Conservation (phyloP, 2,329 filamentous ascomycete genomes). For the Sclerotinia sclerotiorum region DNA sequence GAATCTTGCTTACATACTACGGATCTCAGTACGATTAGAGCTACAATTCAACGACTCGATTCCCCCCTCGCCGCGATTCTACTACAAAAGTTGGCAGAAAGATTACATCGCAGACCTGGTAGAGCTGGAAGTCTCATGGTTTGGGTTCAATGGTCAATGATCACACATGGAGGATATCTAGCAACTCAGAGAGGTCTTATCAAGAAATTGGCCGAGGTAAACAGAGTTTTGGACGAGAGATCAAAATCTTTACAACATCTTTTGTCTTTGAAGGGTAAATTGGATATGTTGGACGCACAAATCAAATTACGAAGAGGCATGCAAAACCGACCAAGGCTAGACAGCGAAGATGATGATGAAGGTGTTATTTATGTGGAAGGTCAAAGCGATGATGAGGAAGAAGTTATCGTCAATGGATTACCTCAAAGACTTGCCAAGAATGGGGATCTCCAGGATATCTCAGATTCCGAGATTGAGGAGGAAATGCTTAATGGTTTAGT, state of each 20-base stretch:
- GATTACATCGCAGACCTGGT: constrained; percentile 82
- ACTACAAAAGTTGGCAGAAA: constrained; percentile 79
- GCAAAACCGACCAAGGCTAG: constrained; percentile 49
- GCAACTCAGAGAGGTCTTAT: constrained; percentile 83
- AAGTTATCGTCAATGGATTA: constrained; percentile 44
- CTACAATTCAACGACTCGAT: constrained; percentile 87
- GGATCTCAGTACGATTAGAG: constrained; percentile 74
- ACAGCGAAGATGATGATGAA: constrained; percentile 48
- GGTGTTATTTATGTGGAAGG: constrained; percentile 86
- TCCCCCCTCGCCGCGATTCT: constrained; percentile 77
- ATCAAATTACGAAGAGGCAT: constrained; percentile 75
- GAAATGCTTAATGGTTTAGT: constrained; percentile 47
- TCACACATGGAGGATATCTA: constrained; percentile 88
- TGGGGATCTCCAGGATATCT: constrained; percentile 32
- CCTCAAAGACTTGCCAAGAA: constrained; percentile 29
- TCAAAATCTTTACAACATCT: constrained; percentile 79
- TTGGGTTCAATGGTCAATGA: constrained; percentile 94
- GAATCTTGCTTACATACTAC: constrained; percentile 87
- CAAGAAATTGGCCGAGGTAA: constrained; percentile 73
- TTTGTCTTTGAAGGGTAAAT: constrained; percentile 86
- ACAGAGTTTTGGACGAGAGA: constrained; percentile 84
- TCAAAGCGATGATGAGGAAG: constrained; percentile 57
- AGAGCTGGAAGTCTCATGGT: constrained; percentile 86
- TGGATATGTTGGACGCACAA: constrained; percentile 91
- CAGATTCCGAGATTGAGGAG: constrained; percentile 38